A percentile compares a stretch with the other conserved stretches of the same genome.
phyloP scores from a whole-genome alignment of 768 basidiomycete species.

The Lepiota brunneoincarnata region DNA sequence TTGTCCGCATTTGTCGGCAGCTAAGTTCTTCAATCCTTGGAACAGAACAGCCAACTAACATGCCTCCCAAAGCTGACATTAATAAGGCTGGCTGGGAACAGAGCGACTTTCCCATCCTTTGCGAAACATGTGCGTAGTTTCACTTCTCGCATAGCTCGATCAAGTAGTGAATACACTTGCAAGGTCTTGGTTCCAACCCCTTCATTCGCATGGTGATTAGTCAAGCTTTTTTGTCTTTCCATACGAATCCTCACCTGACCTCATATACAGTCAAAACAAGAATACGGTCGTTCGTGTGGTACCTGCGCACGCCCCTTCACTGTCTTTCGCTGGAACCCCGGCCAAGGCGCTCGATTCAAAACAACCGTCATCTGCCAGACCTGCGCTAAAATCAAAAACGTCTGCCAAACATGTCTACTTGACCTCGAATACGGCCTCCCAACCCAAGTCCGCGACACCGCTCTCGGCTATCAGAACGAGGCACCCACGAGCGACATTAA shows the following conservation, averaged over 20 bases:
- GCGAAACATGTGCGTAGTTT: slow-evolving; percentile 76
- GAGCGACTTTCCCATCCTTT: slow-evolving; percentile 90
- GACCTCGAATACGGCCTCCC: slow-evolving; percentile 96
- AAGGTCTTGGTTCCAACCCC: slow-evolving; percentile 85
- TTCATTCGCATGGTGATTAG: slow-evolving; percentile 88
- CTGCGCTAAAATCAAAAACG: slow-evolving; percentile 93
- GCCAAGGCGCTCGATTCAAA: slow-evolving; percentile 90
- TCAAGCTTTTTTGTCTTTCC: background rate
- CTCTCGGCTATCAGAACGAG: slow-evolving; percentile 77
- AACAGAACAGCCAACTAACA: background rate
- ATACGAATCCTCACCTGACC: slow-evolving; percentile 3
- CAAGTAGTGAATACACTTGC: background rate
- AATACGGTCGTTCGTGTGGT: slow-evolving; percentile 93
- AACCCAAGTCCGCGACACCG: slow-evolving; percentile 96
- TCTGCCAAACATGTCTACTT: slow-evolving; percentile 96
- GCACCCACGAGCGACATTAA: slow-evolving; percentile 98
- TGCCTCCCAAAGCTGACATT: slow-evolving; percentile 76
- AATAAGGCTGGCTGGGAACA: slow-evolving; percentile 96
- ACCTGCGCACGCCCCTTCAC: slow-evolving; percentile 97
- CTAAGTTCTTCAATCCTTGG: background rate
- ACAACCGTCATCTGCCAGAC: slow-evolving; percentile 97
- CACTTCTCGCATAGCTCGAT: slow-evolving; percentile 5
- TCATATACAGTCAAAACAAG: slow-evolving; percentile 84
- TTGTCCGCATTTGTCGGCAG: slow-evolving; percentile 7
- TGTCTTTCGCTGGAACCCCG: slow-evolving; percentile 98